Conservation (phyloP, 106 monocot species). For the Narthecium ossifragum region DNA sequence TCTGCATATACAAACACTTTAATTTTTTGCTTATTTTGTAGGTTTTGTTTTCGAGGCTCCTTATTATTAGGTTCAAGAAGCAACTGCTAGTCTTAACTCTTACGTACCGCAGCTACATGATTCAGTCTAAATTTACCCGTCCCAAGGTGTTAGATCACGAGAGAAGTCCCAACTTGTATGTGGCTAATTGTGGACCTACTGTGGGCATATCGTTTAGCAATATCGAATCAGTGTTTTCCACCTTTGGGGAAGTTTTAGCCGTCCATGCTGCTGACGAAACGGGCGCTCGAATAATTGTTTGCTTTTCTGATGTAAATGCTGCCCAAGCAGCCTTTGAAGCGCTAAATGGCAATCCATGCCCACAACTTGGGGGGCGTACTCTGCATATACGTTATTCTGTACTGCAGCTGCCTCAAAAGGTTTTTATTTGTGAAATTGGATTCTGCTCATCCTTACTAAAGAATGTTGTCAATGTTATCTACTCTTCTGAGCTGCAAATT, state of each 20-base stretch:
- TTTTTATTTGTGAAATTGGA: constrained; percentile 5
- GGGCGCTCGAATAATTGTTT: constrained; percentile 70
- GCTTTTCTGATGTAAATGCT: constrained; percentile 43
- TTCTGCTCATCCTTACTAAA: background rate
- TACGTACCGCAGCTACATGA: too few species aligned
- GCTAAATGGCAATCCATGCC: constrained; percentile 48
- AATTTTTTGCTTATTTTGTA: too few species aligned
- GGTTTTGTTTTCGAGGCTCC: too few species aligned
- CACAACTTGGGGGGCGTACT: constrained; percentile 45
- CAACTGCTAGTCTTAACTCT: too few species aligned
- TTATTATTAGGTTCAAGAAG: too few species aligned
- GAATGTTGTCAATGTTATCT: too few species aligned
- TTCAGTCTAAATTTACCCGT: constrained; percentile 29
- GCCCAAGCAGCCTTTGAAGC: constrained; percentile 52
- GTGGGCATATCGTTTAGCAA: constrained; percentile 53
- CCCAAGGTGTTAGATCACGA: constrained; percentile 12
- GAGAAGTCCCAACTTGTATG: constrained; percentile 59
- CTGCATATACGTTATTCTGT: constrained; percentile 79
- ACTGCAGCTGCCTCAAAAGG: constrained; percentile 28
- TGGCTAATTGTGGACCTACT: constrained; percentile 89
- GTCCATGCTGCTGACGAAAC: constrained; percentile 71
- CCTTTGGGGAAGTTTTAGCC: constrained; percentile 56
- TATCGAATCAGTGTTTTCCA: constrained; percentile 47
- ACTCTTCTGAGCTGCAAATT: too few species aligned
- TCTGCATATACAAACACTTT: too few species aligned